Base-by-base conservation (phyloP, 345 rosid species). In the Citrus medica region DNA sequence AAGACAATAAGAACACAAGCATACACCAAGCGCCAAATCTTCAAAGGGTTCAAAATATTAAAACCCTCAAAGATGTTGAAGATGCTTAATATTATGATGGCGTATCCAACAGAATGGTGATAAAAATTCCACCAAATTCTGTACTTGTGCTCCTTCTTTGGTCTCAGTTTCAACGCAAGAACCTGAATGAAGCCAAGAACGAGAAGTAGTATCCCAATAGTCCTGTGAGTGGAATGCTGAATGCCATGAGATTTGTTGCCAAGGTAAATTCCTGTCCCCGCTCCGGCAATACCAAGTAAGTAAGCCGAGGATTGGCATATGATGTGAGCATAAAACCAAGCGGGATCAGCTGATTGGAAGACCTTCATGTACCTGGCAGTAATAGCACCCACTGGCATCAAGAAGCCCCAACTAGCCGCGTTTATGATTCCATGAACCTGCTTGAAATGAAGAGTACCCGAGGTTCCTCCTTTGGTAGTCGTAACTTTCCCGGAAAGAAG, bases 31-130 rank as follows among this genome's bases (percentile, higher is more conserved):
- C 46, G 46, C 46, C 46, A 40, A 40, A 40, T 40, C 14, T 40
- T 40, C 46, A 40, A 40, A 40, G 46, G 46, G 46, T 40, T 40
- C 55, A 85, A 53, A 24, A 85, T 77, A 58, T 48, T 67, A 4
- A 85, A 33, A 7, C 87, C 87, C 78, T 68, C 60, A 73, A 73
- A 79, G 30, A 85, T 84, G 79, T 85, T 85, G 59, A 69, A 33
- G 32, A 79, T 60, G 78, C 83, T 80, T 58, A 82, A 77, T 67
- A 33, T 6, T 37, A 82, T 80, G 7, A 76, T 79, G 1, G 83
- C 40, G 77, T 79, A 85, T 19, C 85, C 87, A 13, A 71, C 55
- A 19, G 78, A 0, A 51, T 71, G 65, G 78, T 80, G 87, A 76
- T 76, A 82, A 2, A 78, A 55, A 71, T 82, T 80, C 85, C 84